Evolutionary conservation across 1,139 yeast genomes (phyloP).

Genomic region (Entelexis sorbosivorans): DNA sequence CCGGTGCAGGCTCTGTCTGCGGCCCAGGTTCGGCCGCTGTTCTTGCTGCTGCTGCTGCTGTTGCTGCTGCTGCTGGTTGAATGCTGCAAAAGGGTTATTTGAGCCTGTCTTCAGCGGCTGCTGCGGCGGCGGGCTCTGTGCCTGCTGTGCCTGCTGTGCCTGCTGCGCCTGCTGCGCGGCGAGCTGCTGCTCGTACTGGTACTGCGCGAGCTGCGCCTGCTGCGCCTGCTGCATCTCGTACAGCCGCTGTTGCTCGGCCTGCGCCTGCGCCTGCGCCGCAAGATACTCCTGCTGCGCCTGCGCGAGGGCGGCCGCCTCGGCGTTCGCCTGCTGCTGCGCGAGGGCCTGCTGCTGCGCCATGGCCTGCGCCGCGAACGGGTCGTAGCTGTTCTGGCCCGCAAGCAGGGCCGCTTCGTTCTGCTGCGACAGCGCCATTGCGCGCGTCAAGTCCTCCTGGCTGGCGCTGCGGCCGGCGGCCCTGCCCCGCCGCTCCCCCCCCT

Average conservation of each 20-base stretch:
- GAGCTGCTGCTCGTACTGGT: slow-evolving; percentile 28
- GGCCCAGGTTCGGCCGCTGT: slow-evolving; percentile 30
- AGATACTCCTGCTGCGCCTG: slow-evolving; percentile 25
- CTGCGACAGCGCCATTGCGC: slow-evolving; percentile 70
- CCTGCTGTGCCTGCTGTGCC: slow-evolving; percentile 29
- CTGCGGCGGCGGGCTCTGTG: slow-evolving; percentile 34
- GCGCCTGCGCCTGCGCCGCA: slow-evolving; percentile 30
- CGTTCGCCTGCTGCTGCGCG: slow-evolving; percentile 9
- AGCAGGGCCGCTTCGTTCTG: slow-evolving; percentile 52
- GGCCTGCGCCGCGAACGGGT: slow-evolving; percentile 24
- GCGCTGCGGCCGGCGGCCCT: slow-evolving; percentile 30
- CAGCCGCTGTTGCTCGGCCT: slow-evolving; percentile 26
- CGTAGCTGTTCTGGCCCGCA: slow-evolving; percentile 16
- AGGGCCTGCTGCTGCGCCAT: slow-evolving; percentile 20
- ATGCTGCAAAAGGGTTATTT: slow-evolving; percentile 74
- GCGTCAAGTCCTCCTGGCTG: slow-evolving; percentile 60
- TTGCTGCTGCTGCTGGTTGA: slow-evolving; percentile 23
- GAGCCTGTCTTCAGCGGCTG: slow-evolving; percentile 67
- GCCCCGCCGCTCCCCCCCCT: slow-evolving; percentile 63
- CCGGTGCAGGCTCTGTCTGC: slow-evolving; percentile 21
- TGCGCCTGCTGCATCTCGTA: slow-evolving; percentile 27
- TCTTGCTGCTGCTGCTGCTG: slow-evolving; percentile 27
- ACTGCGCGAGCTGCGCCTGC: slow-evolving; percentile 26
- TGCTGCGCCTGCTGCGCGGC: slow-evolving; percentile 30
- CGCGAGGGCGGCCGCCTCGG: slow-evolving; percentile 20